Percentiles rank a stretch among this genome's conserved stretches.
phyloP scores from a whole-genome alignment of 139 green algal genomes.

The Closterium sp. region DNA sequence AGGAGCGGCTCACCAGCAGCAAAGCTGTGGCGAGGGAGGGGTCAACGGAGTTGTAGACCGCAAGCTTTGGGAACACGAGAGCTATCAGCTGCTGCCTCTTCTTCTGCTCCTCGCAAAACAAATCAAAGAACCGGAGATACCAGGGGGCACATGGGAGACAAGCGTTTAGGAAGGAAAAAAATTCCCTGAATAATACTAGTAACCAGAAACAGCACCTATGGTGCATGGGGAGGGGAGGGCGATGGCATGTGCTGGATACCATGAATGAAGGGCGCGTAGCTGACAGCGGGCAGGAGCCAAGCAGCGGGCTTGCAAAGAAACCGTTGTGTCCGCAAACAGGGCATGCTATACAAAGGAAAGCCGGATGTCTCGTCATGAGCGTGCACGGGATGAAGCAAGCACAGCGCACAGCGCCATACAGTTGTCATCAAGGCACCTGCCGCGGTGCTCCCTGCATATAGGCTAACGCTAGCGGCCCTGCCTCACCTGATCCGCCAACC shows the following conservation, averaged over 20 bases:
- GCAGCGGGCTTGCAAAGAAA: too few relatives aligned
- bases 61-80: conserved; percentile 36
- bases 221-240: not conserved
- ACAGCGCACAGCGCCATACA: too few relatives aligned
- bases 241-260: too few relatives aligned
- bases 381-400: not conserved
- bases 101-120: conserved; percentile 7
- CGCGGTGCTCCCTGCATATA: too few relatives aligned
- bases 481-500: conserved; percentile 3
- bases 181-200: not conserved
- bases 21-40: conserved; percentile 19
- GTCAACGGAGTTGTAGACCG: conserved; percentile 43
- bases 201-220: not conserved
- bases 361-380: too few relatives aligned
- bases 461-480: too few relatives aligned
- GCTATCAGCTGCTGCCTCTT: conserved; percentile 21
- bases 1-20: not conserved
- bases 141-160: not conserved
- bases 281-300: too few relatives aligned
- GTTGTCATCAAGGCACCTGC: too few relatives aligned
- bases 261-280: too few relatives aligned
- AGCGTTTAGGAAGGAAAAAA: not conserved
- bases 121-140: not conserved
- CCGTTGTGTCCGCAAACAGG: too few relatives aligned
- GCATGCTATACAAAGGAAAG: too few relatives aligned